phyloP scores from a whole-genome alignment of 805 yeast species.

The Yarrowia porcina region DNA sequence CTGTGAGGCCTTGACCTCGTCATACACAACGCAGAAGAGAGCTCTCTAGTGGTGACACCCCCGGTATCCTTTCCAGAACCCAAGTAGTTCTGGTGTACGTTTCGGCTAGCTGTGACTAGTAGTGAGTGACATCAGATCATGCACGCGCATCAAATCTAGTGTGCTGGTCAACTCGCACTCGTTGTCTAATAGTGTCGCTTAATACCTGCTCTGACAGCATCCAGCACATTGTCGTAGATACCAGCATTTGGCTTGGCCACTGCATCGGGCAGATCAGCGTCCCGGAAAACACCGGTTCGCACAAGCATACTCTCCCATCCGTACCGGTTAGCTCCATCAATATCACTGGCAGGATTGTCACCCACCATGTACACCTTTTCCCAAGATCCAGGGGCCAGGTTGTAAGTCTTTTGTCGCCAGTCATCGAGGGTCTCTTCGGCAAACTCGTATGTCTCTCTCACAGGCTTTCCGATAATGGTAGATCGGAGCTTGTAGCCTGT shows the following conservation, averaged over 20 bases:
- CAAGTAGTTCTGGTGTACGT: too few species aligned
- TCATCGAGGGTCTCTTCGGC: constrained; percentile 69
- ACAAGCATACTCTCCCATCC: constrained; percentile 90
- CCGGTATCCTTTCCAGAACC: too few species aligned
- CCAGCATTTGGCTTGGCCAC: constrained; percentile 46
- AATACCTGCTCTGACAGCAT: constrained; percentile 45
- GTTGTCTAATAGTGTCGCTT: not conserved
- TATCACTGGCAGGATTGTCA: constrained; percentile 92
- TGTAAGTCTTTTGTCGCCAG: constrained; percentile 31
- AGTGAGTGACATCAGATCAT: too few species aligned
- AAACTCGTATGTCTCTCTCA: constrained; percentile 70
- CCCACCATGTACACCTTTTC: constrained; percentile 88
- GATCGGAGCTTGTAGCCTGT: constrained; percentile 54
- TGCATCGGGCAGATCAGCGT: constrained; percentile 43
- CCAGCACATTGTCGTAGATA: constrained; percentile 50
- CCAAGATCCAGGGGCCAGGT: constrained; percentile 32
- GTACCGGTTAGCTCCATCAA: constrained; percentile 77
- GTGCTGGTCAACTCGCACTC: too few species aligned
- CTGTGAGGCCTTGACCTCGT: too few species aligned
- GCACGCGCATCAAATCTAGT: too few species aligned
- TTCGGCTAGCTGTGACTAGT: too few species aligned
- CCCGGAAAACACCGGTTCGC: constrained; percentile 81
- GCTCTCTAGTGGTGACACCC: too few species aligned
- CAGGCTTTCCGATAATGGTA: constrained; percentile 78
- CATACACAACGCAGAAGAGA: too few species aligned